Percentiles rank a stretch among this genome's conserved stretches.
Evolutionary conservation across 2,329 filamentous ascomycete genomes (phyloP).

Genomic region (Thelonectria discophora): DNA sequence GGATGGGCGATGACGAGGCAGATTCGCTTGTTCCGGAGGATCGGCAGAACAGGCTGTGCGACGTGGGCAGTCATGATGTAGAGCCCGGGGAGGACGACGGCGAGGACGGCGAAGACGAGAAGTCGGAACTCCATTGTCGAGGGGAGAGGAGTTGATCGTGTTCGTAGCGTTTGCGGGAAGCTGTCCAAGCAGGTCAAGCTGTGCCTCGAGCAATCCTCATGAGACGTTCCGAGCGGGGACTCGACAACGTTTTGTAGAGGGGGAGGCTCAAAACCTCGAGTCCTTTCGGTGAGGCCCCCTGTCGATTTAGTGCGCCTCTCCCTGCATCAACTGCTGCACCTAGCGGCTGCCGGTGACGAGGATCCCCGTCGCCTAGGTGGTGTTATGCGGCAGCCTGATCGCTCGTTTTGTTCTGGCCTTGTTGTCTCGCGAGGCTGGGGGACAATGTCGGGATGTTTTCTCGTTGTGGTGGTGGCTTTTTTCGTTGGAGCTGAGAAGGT

Average conservation of each 20-base stretch:
- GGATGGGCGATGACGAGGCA: conserved; percentile 95
- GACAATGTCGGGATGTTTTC: not conserved
- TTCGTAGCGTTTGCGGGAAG: conserved; percentile 2
- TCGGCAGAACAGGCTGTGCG: conserved; percentile 66
- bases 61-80: conserved; percentile 62
- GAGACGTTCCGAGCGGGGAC: not conserved
- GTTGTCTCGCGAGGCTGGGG: not conserved
- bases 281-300: not conserved
- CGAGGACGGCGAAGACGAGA: conserved; percentile 40
- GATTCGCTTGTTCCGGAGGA: conserved; percentile 82
- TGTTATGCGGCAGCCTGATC: not conserved
- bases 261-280: not conserved
- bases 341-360: not conserved
- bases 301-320: not conserved
- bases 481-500: conserved; percentile 1
- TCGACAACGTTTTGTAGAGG: not conserved
- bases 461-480: not conserved
- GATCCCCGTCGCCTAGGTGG: not conserved
- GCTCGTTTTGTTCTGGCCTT: not conserved
- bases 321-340: not conserved
- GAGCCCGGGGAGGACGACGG: conserved; percentile 56
- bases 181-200: not conserved
- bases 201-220: not conserved
- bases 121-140: conserved; percentile 34
- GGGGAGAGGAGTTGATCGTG: not conserved